These are phyloP conservation scores for Colletotrichum higginsianum DNA, from an alignment of 2,329 filamentous ascomycete genomes.

Conservation along the genomic window DNA sequence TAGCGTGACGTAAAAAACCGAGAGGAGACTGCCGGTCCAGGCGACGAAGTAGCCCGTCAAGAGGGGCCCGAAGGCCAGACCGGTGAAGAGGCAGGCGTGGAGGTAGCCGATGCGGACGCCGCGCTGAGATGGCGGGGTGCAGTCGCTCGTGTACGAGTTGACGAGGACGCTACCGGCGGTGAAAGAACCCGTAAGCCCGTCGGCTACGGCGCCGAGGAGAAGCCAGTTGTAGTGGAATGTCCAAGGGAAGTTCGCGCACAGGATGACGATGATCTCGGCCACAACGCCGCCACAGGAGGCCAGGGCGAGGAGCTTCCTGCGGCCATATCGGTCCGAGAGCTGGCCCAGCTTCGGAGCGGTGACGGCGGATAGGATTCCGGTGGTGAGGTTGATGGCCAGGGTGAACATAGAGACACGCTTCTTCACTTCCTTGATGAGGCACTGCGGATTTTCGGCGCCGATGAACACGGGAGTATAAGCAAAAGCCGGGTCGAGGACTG, in stretches of 20 bases:
- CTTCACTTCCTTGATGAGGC: conserved; percentile 84
- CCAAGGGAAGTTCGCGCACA: conserved; percentile 83
- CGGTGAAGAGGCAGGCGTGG: conserved; percentile 88
- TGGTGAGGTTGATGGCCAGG: conserved; percentile 80
- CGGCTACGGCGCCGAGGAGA: conserved; percentile 81
- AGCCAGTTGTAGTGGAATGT: conserved; percentile 83
- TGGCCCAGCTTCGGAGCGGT: conserved; percentile 87
- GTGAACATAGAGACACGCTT: conserved; percentile 83
- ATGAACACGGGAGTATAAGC: conserved; percentile 75
- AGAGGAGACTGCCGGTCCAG: conserved; percentile 79
- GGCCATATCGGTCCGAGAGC: conserved; percentile 88
- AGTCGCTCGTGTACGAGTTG: conserved; percentile 92
- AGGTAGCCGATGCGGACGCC: conserved; percentile 91
- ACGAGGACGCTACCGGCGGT: conserved; percentile 83
- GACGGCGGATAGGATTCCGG: conserved; percentile 84
- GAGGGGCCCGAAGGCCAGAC: conserved; percentile 90
- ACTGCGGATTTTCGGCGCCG: conserved; percentile 82
- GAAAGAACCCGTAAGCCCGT: conserved; percentile 91
- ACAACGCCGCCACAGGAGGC: conserved; percentile 82
- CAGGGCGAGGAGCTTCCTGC: conserved; percentile 80
- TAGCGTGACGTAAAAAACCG: conserved; percentile 88
- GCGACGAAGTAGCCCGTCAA: conserved; percentile 85
- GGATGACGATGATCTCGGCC: conserved; percentile 82
- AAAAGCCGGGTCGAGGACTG: conserved; percentile 70
- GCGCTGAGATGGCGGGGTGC: conserved; percentile 83